Base-by-base conservation (phyloP, 768 basidiomycete genomes). In the Mycena floridula region DNA sequence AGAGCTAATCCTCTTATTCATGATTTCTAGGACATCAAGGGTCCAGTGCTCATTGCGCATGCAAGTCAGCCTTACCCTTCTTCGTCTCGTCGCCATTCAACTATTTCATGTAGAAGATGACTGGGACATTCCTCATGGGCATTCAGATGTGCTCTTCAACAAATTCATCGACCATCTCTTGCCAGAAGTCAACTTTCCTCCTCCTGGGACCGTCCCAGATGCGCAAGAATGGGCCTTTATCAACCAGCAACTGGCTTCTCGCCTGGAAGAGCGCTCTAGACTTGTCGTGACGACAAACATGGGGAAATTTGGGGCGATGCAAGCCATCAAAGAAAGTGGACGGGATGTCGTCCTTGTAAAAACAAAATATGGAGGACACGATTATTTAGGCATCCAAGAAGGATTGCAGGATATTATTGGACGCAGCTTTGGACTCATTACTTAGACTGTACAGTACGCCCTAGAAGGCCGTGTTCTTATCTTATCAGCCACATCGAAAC, bases 11-110 rank as follows among this genome's bases (percentile, higher is more conserved):
- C 40, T 25, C 21, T 46, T 37, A 21, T 43, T 48, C 32, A 26
- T 42, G 15, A 25, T 16, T 35, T 22, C 22, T 55, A 89, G 87
- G 68, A 73, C 46, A 75, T 89, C 52, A 76, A 78, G 51, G 75
- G 77, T 0, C 80, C 84, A 7, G 72, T 87, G 6, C 66, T 91
- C 27, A 73, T 93, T 50, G 79, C 74, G 0, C 90, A 93, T 59
- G 79, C 89, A 6, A 68, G 74, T 67, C 26, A 43, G 57, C 44
- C n/a, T 12, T 16, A 20, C 18, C 16, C n/a, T 37, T 25, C 18
- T 16, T 25, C 11, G 15, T 13, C 25, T 16, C 11, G 6, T 45
- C 28, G 23, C 26, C 25, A 4, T 37, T 25, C 28, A 36, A 13
- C 45, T 28, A 49, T 27, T 49, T 18, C 13, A 7, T 8, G 23